Base-by-base conservation (phyloP, 345 rosid species). In the Nephelium lappaceum region DNA sequence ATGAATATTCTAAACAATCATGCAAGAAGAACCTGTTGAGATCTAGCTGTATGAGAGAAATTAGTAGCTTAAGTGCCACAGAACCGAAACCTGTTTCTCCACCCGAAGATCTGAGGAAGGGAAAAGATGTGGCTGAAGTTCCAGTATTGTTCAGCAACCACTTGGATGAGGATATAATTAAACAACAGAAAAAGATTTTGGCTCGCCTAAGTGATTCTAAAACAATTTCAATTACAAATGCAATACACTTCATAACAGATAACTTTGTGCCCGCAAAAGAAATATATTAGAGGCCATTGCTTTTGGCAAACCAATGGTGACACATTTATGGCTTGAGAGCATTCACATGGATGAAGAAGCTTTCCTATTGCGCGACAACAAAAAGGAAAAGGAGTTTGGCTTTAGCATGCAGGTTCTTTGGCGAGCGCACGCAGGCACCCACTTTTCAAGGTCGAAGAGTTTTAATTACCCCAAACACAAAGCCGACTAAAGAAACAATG, bases 261-360 rank as follows among this genome's bases (percentile, higher is more conserved):
- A 80, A 73, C 77, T 94, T 92, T 71, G 92, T 88, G 70, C 98
- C n/a, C n/a, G 95, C 74, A 94, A 97, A 62, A 85, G 97, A 88
- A 92, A 94, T 78, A 92, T 91, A 93, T 76, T 92, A 73, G 97
- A 91, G 85, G 97, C 98, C 71, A 89, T 94, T 71, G 98, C 94
- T 82, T 87, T 84, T 66, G 97, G 95, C 24, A 94, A 92, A 82
- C 97, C 93, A 36, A 87, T 94, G 73, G 94, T 94, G 81, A 89
- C 97, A 61, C 92, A 84, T 78, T 83, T 86, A 79, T 94, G 98
- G 97, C 91, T 94, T 71, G 92, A 92, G 83, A 86, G 94, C 83
- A 83, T 85, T 73, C 85, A 86, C 67, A 86, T 94, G 62, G 98
- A 92, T 74, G 98, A 94, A 84, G 92, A 83, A 82, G 72, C 78